Conservation (phyloP, 495 filamentous ascomycete genomes). For the Polyplosphaeria fusca region DNA sequence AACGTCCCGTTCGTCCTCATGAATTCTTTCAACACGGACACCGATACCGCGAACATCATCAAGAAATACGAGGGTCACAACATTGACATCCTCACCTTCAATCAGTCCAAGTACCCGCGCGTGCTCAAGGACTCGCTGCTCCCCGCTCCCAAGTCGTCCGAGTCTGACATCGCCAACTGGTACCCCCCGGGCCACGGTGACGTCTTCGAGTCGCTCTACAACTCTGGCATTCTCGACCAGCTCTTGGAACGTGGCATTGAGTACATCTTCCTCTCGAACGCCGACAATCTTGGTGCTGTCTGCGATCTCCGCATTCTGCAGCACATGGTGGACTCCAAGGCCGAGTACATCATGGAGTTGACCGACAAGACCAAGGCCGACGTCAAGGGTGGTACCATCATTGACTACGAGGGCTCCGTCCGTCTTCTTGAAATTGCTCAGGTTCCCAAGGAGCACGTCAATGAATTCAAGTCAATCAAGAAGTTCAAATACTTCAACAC, state of each 20-base stretch:
- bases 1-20: conserved; percentile 99
- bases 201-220: conserved; percentile 99
- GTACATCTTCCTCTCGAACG: conserved; percentile 98
- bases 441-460: conserved; percentile 99
- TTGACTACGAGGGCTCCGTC: conserved; percentile 95
- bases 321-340: conserved; percentile 94
- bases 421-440: conserved; percentile 98
- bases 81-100: conserved; percentile 99
- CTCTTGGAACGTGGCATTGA: conserved; percentile 91
- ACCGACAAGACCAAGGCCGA: conserved; percentile 99
- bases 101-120: conserved; percentile 97
- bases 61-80: conserved; percentile 99
- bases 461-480: conserved; percentile 99
- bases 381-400: conserved; percentile 99
- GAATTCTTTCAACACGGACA: conserved; percentile 99
- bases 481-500: conserved; percentile 99
- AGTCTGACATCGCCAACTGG: conserved; percentile 92
- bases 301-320: conserved; percentile 96
- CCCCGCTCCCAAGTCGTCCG: conserved; percentile 84
- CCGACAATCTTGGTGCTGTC: conserved; percentile 96
- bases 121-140: conserved; percentile 97
- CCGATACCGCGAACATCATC: conserved; percentile 97
- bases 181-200: conserved; percentile 99
- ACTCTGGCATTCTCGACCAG: conserved; percentile 96
- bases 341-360: conserved; percentile 99